Evolutionary conservation across 176 grass and related monocot species (phyloP).

Genomic region (Phyllostachys edulis): DNA sequence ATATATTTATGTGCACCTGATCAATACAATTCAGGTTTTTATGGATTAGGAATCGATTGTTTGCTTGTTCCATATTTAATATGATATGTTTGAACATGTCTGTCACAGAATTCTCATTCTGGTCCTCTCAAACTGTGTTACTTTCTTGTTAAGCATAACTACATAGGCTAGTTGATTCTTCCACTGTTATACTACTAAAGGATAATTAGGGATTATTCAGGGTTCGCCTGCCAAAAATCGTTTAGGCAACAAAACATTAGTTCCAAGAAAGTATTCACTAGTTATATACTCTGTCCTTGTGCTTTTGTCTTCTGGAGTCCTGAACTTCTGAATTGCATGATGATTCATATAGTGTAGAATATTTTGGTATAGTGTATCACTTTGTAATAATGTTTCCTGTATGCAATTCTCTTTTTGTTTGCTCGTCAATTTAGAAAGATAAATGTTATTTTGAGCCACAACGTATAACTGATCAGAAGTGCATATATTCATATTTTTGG

Average conservation of each 20-base stretch:
- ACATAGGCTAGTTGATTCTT: slow-evolving; percentile 19
- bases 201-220: slow-evolving; percentile 43
- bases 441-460: neutral
- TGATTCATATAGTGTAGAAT: too few species aligned
- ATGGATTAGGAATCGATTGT: slow-evolving; percentile 13
- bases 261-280: slow-evolving; percentile 75
- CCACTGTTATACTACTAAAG: slow-evolving; percentile 16
- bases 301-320: neutral
- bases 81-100: slow-evolving; percentile 9
- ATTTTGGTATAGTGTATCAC: too few species aligned
- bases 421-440: too few species aligned
- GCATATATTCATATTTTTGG: neutral
- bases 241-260: slow-evolving; percentile 87
- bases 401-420: too few species aligned
- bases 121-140: neutral
- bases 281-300: neutral
- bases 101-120: neutral
- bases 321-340: neutral
- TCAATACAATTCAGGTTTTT: neutral
- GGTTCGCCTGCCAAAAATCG: slow-evolving; percentile 89
- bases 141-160: neutral
- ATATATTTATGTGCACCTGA: neutral
- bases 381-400: too few species aligned
- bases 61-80: neutral
- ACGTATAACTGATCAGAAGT: slow-evolving; percentile 6